Conservation (phyloP, 805 yeast genomes). For the Hanseniaspora lachancei region DNA sequence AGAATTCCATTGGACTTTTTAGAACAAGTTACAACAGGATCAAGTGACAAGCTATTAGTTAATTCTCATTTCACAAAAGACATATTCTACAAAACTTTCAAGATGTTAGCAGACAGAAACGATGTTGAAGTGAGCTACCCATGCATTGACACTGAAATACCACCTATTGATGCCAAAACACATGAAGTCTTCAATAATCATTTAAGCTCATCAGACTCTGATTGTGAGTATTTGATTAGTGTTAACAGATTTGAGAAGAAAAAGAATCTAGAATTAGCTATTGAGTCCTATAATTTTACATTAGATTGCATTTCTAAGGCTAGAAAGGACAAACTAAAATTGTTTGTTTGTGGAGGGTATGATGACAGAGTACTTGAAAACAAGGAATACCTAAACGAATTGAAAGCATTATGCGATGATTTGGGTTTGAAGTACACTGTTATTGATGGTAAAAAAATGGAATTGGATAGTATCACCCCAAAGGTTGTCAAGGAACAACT, state of each 20-base stretch:
- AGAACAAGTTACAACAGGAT: constrained; percentile 68
- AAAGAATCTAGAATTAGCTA: constrained; percentile 69
- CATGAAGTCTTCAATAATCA: constrained; percentile 17
- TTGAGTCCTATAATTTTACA: constrained; percentile 47
- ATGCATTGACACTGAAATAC: constrained; percentile 44
- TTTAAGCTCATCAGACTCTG: constrained; percentile 15
- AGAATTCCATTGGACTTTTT: constrained; percentile 71
- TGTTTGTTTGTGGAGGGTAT: constrained; percentile 84
- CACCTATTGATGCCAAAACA: constrained; percentile 24
- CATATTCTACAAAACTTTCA: constrained; percentile 56
- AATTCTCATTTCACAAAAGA: constrained; percentile 73
- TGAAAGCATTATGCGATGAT: constrained; percentile 37
- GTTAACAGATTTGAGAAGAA: constrained; percentile 82
- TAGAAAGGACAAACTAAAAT: constrained; percentile 28
- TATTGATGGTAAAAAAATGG: constrained; percentile 8
- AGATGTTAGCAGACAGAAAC: constrained; percentile 21
- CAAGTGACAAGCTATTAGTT: constrained; percentile 71
- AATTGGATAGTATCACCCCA: constrained; percentile 26
- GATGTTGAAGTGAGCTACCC: constrained; percentile 32
- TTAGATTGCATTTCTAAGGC: constrained; percentile 24
- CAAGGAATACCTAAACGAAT: constrained; percentile 51
- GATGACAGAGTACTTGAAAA: constrained; percentile 68
- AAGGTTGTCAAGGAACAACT: constrained; percentile 19
- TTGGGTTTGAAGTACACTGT: constrained; percentile 32
- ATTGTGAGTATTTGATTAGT: constrained; percentile 41